Percentiles rank a stretch among this genome's conserved stretches.
Evolutionary conservation across 352 stramenopile genomes (phyloP).

Genomic region (Globisporangium okanoganense): DNA sequence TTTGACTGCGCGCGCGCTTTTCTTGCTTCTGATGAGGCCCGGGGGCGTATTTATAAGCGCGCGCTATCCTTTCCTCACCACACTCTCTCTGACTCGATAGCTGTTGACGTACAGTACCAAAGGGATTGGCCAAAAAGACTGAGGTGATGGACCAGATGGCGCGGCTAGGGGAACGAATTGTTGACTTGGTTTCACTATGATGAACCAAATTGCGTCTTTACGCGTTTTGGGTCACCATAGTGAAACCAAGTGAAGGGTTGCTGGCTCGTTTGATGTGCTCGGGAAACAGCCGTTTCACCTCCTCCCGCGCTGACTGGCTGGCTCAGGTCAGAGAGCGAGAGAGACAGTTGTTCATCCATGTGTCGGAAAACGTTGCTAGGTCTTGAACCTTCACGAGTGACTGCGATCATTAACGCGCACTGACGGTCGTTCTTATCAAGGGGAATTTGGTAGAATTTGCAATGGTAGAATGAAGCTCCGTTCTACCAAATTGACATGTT

Average conservation of each 20-base stretch:
- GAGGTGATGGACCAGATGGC: neutral
- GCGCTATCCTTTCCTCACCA: neutral
- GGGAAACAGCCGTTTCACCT: neutral
- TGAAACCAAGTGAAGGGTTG: neutral
- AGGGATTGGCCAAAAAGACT: neutral
- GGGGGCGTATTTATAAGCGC: conserved; percentile 5
- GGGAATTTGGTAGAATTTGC: too few species aligned
- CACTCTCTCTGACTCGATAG: conserved; percentile 7
- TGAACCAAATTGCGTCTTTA: too few species aligned
- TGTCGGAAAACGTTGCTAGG: too few species aligned
- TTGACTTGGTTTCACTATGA: neutral
- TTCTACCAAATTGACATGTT: too few species aligned
- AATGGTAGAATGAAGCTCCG: too few species aligned
- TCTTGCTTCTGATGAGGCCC: neutral
- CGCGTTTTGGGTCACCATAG: neutral
- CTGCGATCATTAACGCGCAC: too few species aligned
- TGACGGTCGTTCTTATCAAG: too few species aligned
- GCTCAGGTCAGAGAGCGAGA: conserved; percentile 2
- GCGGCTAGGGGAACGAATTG: neutral
- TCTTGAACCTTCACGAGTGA: too few species aligned
- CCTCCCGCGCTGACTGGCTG: neutral
- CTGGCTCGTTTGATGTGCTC: neutral
- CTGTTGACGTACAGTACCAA: neutral
- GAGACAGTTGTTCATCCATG: conserved; percentile 17
- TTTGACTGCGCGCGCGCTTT: conserved; percentile 1